Percentiles rank a stretch among this genome's conserved stretches.
phyloP scores from a whole-genome alignment of 192 early-diverging fungal species.

The Podila clonocystis region DNA sequence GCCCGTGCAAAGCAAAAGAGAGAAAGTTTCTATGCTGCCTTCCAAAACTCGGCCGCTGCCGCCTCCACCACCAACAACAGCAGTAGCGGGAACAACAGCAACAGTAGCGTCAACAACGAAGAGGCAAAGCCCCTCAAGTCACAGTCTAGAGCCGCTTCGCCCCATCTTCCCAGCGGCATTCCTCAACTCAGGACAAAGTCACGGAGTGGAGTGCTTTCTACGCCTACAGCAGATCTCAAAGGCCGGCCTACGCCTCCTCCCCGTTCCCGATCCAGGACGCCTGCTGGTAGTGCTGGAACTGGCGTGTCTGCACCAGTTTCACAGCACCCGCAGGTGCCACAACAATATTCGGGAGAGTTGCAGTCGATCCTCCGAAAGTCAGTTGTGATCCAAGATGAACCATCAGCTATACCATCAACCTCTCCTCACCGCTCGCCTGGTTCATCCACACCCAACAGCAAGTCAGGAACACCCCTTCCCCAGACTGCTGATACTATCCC shows the following conservation, averaged over 20 bases:
- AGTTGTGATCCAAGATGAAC: constrained; percentile 11
- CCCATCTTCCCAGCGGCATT: constrained; percentile 44
- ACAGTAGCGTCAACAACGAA: constrained; percentile 5
- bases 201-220: constrained; percentile 33
- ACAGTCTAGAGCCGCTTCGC: constrained; percentile 32
- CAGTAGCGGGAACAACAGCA: constrained; percentile 4
- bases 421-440: constrained; percentile 21
- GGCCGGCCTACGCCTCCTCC: constrained; percentile 37
- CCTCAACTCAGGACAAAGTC: constrained; percentile 48
- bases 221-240: constrained; percentile 31
- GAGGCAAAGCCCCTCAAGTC: constrained; percentile 16
- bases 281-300: constrained; percentile 25
- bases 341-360: constrained; percentile 38
- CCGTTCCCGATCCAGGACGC: constrained; percentile 42
- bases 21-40: constrained; percentile 46
- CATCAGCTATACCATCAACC: neutral
- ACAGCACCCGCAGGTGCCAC: constrained; percentile 42
- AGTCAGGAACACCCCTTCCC: constrained; percentile 35
- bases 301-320: constrained; percentile 1
- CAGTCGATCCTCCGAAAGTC: constrained; percentile 49
- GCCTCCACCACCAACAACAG: neutral
- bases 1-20: constrained; percentile 36
- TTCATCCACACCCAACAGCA: constrained; percentile 42
- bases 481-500: constrained; percentile 41
- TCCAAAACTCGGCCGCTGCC: constrained; percentile 12